These are phyloP conservation scores for Rhizopogon sp. DNA, from an alignment of 768 basidiomycete species.

Conservation along the genomic window DNA sequence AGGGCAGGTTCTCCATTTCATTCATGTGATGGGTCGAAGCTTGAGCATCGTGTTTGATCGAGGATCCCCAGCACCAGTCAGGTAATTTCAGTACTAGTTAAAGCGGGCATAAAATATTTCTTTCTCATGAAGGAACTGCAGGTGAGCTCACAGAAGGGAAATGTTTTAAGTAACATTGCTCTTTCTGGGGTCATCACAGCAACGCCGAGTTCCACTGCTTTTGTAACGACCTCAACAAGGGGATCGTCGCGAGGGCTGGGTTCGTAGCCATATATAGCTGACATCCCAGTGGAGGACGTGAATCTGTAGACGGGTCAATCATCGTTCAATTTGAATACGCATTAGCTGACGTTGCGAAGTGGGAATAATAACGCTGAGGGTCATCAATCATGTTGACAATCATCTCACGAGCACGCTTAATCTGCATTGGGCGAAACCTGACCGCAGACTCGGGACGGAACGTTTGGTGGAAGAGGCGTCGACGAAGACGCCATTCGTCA, in stretches of 20 bases:
- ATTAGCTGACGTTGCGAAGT: slow-evolving; percentile 13
- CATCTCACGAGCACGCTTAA: neutral
- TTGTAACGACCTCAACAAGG: neutral
- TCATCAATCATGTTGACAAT: slow-evolving; percentile 1
- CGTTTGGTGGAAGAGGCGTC: slow-evolving; percentile 9
- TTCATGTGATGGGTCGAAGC: neutral
- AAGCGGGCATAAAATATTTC: no score
- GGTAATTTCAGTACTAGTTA: slow-evolving; percentile 7
- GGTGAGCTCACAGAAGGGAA: slow-evolving; percentile 9
- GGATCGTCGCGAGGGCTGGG: slow-evolving; percentile 1
- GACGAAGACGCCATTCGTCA: slow-evolving; percentile 8
- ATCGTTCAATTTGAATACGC: neutral
- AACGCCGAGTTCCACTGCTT: neutral
- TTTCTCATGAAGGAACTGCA: neutral
- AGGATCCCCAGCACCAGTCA: slow-evolving; percentile 10
- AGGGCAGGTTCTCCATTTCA: neutral
- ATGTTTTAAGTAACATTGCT: neutral
- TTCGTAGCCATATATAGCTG: neutral
- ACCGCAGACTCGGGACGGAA: slow-evolving; percentile 6
- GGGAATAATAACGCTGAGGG: neutral
- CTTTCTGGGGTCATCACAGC: neutral
- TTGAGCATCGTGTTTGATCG: slow-evolving; percentile 4
- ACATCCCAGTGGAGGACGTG: neutral
- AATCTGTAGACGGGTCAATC: slow-evolving; percentile 8
- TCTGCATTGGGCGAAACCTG: slow-evolving; percentile 1